A percentile compares a stretch with the other conserved stretches of the same genome.
Conservation (phyloP, 148 eudicot genomes). For the Persicaria maculosa region DNA sequence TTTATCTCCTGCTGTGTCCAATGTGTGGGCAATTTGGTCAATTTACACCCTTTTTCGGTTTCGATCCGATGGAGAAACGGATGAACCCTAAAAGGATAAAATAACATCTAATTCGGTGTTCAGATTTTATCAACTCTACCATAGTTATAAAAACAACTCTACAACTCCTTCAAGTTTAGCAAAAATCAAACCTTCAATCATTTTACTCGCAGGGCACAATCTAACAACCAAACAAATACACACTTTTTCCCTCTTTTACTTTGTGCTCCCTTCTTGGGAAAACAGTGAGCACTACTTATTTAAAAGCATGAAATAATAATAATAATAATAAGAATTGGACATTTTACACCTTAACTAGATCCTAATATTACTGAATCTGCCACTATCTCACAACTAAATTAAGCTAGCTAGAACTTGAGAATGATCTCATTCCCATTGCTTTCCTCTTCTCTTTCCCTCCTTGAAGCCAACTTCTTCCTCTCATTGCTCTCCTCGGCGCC, state of each 20-base stretch:
- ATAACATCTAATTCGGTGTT: too few species aligned
- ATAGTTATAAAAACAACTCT: too few species aligned
- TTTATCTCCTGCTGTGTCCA: not conserved
- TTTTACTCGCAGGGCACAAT: not conserved
- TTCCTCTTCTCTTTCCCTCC: constrained; percentile 39
- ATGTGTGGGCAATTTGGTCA: not conserved
- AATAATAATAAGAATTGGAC: constrained; percentile 2
- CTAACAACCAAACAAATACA: constrained; percentile 1
- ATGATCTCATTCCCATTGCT: constrained; percentile 51
- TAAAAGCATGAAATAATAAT: not conserved
- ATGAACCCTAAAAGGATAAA: too few species aligned
- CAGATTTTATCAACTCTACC: too few species aligned
- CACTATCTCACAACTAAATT: not conserved
- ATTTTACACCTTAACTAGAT: not conserved
- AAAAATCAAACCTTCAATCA: too few species aligned
- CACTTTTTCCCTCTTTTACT: not conserved
- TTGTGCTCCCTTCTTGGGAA: not conserved
- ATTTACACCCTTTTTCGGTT: not conserved
- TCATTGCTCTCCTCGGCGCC: constrained; percentile 41
- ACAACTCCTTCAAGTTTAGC: not conserved
- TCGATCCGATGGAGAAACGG: too few species aligned
- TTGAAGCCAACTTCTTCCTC: constrained; percentile 24
- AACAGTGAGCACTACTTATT: not conserved
- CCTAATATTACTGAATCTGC: not conserved
- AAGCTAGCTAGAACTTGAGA: not conserved